Conservation (phyloP, 768 basidiomycete genomes). For the Tulasnella sp. region DNA sequence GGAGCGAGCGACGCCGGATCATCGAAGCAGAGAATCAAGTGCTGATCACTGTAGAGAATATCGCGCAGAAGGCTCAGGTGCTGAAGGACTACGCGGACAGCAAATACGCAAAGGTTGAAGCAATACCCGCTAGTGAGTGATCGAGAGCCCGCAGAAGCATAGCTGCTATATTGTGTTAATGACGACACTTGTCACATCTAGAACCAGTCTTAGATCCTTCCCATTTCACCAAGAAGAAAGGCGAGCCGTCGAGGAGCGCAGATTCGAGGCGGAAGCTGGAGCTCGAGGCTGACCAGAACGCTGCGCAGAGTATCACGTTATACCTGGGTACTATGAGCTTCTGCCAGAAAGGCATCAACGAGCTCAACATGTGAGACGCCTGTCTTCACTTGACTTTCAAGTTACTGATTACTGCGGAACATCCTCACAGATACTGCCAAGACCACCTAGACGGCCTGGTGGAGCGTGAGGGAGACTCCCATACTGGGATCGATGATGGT, state of each 20-base stretch:
- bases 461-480: conserved; percentile 63
- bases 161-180: neutral
- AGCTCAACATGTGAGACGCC: conserved; percentile 30
- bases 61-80: conserved; percentile 93
- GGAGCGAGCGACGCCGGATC: neutral
- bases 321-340: conserved; percentile 90
- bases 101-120: conserved; percentile 83
- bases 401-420: neutral
- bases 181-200: conserved; percentile 25
- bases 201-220: conserved; percentile 73
- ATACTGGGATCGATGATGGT: conserved; percentile 69
- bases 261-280: conserved; percentile 58
- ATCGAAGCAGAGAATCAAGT: conserved; percentile 59
- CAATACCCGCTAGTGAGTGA: conserved; percentile 65
- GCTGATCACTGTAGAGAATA: conserved; percentile 69
- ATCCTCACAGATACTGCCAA: conserved; percentile 24
- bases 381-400: conserved; percentile 20
- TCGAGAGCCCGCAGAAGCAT: neutral
- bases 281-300: conserved; percentile 69
- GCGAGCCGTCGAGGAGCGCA: conserved; percentile 62
- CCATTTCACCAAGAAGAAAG: conserved; percentile 59
- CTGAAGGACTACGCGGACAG: conserved; percentile 90
- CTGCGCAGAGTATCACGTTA: conserved; percentile 75
- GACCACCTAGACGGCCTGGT: conserved; percentile 74
- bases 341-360: conserved; percentile 84